phyloP scores from a whole-genome alignment of 2,329 filamentous ascomycete species.

The Microcera coccophila region DNA sequence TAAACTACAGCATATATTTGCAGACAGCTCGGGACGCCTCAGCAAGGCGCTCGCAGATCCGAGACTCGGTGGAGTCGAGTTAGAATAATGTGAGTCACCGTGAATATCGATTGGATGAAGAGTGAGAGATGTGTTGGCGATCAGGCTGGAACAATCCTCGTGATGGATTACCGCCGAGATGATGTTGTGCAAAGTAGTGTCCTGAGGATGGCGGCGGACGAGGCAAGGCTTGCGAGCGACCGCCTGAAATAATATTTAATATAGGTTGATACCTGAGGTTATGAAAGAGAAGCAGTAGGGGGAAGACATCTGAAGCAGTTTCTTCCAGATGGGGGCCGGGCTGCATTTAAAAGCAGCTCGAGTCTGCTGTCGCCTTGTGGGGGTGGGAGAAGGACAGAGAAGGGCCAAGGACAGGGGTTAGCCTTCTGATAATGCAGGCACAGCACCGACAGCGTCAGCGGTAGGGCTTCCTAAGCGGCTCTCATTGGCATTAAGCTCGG shows the following conservation, averaged over 20 bases:
- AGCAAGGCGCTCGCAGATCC: slow-evolving; percentile 4
- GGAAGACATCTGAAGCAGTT: slow-evolving; percentile 1
- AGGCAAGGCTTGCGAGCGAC: slow-evolving; percentile 4
- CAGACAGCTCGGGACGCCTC: slow-evolving; percentile 24
- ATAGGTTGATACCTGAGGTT: neutral
- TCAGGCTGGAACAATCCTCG: slow-evolving; percentile 3
- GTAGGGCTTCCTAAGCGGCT: neutral
- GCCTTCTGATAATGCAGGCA: neutral
- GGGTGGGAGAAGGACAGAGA: slow-evolving; percentile 5
- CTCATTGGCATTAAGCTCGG: neutral
- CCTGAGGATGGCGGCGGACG: slow-evolving; percentile 1
- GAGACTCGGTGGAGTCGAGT: slow-evolving; percentile 5
- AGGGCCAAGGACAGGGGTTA: neutral
- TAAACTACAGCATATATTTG: slow-evolving; percentile 14
- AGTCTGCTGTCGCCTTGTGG: neutral
- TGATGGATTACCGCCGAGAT: slow-evolving; percentile 3
- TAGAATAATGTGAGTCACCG: slow-evolving; percentile 11
- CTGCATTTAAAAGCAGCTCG: slow-evolving; percentile 7
- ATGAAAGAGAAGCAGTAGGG: slow-evolving; percentile 1
- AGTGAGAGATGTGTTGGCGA: slow-evolving; percentile 1
- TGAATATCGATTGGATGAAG: slow-evolving; percentile 7
- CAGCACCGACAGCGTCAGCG: neutral
- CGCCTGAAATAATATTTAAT: neutral
- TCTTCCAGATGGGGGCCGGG: slow-evolving; percentile 8
- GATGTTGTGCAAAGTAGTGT: slow-evolving; percentile 2